These are phyloP conservation scores for Eucalyptus decipiens DNA, from an alignment of 345 rosid species.

Conservation along the genomic window DNA sequence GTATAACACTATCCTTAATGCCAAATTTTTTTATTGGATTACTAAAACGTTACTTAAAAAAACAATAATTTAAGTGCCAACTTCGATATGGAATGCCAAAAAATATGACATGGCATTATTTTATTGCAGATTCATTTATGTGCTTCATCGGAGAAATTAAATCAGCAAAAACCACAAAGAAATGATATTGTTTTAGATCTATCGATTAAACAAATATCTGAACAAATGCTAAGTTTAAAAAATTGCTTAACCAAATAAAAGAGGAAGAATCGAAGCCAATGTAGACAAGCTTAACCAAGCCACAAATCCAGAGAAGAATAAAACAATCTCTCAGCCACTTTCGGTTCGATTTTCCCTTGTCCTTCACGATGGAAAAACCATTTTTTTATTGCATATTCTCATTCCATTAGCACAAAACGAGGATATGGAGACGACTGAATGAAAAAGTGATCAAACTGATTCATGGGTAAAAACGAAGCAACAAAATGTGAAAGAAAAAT, in stretches of 20 bases:
- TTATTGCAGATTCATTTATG: not conserved
- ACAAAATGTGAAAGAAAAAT: not conserved
- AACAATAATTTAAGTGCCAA: not conserved
- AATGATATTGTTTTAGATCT: not conserved
- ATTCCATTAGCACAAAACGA: not conserved
- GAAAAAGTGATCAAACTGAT: not conserved
- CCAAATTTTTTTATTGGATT: accelerated
- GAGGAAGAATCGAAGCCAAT: not conserved
- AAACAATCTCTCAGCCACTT: not conserved
- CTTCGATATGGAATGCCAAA: not conserved
- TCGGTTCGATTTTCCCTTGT: not conserved
- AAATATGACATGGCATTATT: not conserved
- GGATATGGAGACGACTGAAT: not conserved
- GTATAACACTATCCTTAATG: not conserved
- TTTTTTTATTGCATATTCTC: not conserved
- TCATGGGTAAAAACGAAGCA: not conserved
- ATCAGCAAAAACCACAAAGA: not conserved
- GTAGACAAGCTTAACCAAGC: not conserved
- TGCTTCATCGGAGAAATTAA: not conserved
- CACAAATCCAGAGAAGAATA: not conserved
- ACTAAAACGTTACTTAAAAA: not conserved
- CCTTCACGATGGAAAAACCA: not conserved
- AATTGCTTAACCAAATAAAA: not conserved
- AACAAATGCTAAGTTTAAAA: not conserved
- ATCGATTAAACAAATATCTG: not conserved